Percentiles rank a stretch among this genome's conserved stretches.
Evolutionary conservation across 2,329 filamentous ascomycete genomes (phyloP).

Genomic region (Arachnomyces sp.): DNA sequence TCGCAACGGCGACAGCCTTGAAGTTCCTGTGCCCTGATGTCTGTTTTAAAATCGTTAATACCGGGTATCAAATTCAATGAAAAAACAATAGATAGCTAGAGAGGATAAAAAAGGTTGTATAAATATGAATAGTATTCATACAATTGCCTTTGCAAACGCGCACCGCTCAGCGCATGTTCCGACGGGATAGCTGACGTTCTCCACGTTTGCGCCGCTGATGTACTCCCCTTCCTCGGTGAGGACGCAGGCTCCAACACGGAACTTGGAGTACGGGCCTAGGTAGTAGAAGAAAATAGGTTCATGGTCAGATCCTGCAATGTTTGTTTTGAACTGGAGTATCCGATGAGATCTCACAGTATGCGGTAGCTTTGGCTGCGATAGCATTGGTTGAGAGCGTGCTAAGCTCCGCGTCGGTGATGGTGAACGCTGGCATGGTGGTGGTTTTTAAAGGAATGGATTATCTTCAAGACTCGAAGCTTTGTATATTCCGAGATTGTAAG

Average conservation of each 20-base stretch:
- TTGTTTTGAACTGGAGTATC: too few species aligned
- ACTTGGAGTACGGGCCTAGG: slow-evolving; percentile 73
- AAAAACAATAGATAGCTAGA: background rate
- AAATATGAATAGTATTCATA: too few species aligned
- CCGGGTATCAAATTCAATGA: too few species aligned
- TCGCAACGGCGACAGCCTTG: slow-evolving; percentile 75
- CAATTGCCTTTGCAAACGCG: slow-evolving; percentile 72
- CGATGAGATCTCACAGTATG: slow-evolving; percentile 73
- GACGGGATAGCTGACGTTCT: slow-evolving; percentile 88
- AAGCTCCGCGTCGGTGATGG: slow-evolving; percentile 57
- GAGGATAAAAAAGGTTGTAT: background rate
- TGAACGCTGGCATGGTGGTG: slow-evolving; percentile 9
- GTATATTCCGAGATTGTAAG: too few species aligned
- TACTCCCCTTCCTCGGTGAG: slow-evolving; percentile 51
- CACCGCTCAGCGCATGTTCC: slow-evolving; percentile 93
- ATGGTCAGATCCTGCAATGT: background rate
- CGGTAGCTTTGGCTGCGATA: slow-evolving; percentile 62
- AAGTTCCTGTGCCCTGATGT: slow-evolving; percentile 47
- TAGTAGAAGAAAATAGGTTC: background rate
- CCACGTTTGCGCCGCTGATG: slow-evolving; percentile 75
- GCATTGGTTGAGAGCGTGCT: slow-evolving; percentile 53
- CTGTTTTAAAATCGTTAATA: slow-evolving; percentile 15
- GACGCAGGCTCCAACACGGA: slow-evolving; percentile 79
- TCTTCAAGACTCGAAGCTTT: too few species aligned
- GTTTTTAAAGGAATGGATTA: background rate